Evolutionary conservation across 192 early-diverging fungal species (phyloP).

Genomic region (Polychytrium aggregatum): DNA sequence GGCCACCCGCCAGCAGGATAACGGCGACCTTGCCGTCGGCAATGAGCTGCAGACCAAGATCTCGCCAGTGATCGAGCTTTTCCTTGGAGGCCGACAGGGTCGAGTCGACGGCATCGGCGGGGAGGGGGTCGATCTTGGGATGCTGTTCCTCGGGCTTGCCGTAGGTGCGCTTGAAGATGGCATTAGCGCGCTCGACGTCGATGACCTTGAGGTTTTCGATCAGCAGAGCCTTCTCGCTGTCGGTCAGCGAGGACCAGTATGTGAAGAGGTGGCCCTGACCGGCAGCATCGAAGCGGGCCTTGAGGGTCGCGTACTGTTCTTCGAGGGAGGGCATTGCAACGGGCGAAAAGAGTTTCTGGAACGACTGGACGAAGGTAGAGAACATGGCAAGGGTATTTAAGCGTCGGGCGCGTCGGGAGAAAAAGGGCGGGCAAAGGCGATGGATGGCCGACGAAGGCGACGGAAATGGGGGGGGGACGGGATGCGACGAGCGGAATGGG

Average conservation of each 20-base stretch:
- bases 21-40: slow-evolving; percentile 82
- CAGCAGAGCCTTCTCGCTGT: slow-evolving; percentile 43
- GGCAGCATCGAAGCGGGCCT: slow-evolving; percentile 58
- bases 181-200: slow-evolving; percentile 71
- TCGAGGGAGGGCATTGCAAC: too few relatives aligned
- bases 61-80: slow-evolving; percentile 56
- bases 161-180: slow-evolving; percentile 54
- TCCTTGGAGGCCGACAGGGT: slow-evolving; percentile 18
- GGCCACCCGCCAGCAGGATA: slow-evolving; percentile 80
- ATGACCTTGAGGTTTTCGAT: slow-evolving; percentile 57
- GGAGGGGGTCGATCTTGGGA: slow-evolving; percentile 62
- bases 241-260: slow-evolving; percentile 60
- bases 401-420: too few relatives aligned
- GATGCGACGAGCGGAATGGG: too few relatives aligned
- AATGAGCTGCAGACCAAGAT: slow-evolving; percentile 67
- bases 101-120: slow-evolving; percentile 37
- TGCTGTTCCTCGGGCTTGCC: slow-evolving; percentile 24
- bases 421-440: too few relatives aligned
- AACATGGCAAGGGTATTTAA: too few relatives aligned
- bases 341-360: too few relatives aligned
- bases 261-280: slow-evolving; percentile 83
- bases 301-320: too few relatives aligned
- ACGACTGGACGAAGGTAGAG: too few relatives aligned
- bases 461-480: too few relatives aligned
- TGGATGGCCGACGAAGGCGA: too few relatives aligned